These are phyloP conservation scores for Diaporthe citriasiana DNA, from an alignment of 2,329 filamentous ascomycete species.

Conservation along the genomic window DNA sequence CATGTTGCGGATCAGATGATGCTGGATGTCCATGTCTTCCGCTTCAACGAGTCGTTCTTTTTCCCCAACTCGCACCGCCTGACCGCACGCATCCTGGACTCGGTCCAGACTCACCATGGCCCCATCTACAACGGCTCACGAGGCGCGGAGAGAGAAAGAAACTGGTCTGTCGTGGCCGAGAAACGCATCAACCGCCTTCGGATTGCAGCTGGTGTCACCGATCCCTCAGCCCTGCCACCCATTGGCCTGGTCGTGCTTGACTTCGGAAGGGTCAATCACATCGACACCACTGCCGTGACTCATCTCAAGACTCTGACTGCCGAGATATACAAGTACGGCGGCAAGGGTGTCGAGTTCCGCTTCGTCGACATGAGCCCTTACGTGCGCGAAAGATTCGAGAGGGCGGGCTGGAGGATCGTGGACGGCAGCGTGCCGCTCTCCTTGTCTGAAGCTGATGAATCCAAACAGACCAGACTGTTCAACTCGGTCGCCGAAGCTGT, in stretches of 20 bases:
- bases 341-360: slow-evolving; percentile 59
- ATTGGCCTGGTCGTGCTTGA: slow-evolving; percentile 67
- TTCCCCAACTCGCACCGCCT: slow-evolving; percentile 72
- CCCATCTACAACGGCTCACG: slow-evolving; percentile 55
- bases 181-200: slow-evolving; percentile 63
- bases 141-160: slow-evolving; percentile 55
- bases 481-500: slow-evolving; percentile 36
- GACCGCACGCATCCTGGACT: slow-evolving; percentile 64
- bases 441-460: slow-evolving; percentile 8
- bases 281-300: slow-evolving; percentile 66
- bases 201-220: slow-evolving; percentile 52
- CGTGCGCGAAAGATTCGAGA: slow-evolving; percentile 55
- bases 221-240: slow-evolving; percentile 52
- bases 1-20: slow-evolving; percentile 48
- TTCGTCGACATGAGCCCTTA: slow-evolving; percentile 63
- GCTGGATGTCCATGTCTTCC: slow-evolving; percentile 67
- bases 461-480: slow-evolving; percentile 24
- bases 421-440: slow-evolving; percentile 40
- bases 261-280: slow-evolving; percentile 64
- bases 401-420: slow-evolving; percentile 55
- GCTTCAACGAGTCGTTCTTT: slow-evolving; percentile 70
- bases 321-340: slow-evolving; percentile 64
- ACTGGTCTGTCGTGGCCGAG: slow-evolving; percentile 68
- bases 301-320: slow-evolving; percentile 63
- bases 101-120: slow-evolving; percentile 62